Base-by-base conservation (phyloP, 345 rosid genomes). In the Citrus hindsii region DNA sequence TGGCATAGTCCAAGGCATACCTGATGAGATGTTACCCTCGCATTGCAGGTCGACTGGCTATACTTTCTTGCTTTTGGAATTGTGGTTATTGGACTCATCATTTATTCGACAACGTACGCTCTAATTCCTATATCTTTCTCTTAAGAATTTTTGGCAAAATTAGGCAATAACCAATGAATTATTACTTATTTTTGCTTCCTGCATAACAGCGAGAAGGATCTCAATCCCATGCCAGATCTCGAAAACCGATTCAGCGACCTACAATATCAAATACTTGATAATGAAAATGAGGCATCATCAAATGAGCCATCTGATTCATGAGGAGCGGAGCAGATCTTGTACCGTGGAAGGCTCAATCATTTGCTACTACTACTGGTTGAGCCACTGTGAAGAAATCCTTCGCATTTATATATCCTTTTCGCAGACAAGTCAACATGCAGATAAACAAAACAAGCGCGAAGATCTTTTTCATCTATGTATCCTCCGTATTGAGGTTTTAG, bases 41-140 rank as follows among this genome's bases (percentile, higher is more conserved):
- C 10, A 40, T 71, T 77, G 72, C 89, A 90, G 94, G 92, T 88
- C 21, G 90, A 86, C 75, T 91, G 91, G 92, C 55, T 89, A 24
- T 91, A 89, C 84, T 91, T 58, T 71, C 69, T 86, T 77, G 83
- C 91, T 67, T 88, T 89, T 71, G 76, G 74, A 3, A 22, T 79
- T 6, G 90, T 87, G 69, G 74, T 80, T 6, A 58, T 86, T 65
- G 91, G 91, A 60, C 78, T 89, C 18, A 10, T 91, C 75, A 75
- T 85, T 48, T 91, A 87, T 69, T 87, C 89, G 14, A 71, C 76
- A 2, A 83, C 79, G 92, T 84, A 85, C 10, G 84, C 51, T 72
- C 37, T 19, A 0, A 53, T 55, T 61, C 40, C 46, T 55, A 19
- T 6, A 18, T n/a, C 16, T 22, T 67, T 67, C 51, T 28, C 35